These are phyloP conservation scores for Neoboletus subvelutipes DNA, from an alignment of 768 basidiomycete species.

Conservation along the genomic window DNA sequence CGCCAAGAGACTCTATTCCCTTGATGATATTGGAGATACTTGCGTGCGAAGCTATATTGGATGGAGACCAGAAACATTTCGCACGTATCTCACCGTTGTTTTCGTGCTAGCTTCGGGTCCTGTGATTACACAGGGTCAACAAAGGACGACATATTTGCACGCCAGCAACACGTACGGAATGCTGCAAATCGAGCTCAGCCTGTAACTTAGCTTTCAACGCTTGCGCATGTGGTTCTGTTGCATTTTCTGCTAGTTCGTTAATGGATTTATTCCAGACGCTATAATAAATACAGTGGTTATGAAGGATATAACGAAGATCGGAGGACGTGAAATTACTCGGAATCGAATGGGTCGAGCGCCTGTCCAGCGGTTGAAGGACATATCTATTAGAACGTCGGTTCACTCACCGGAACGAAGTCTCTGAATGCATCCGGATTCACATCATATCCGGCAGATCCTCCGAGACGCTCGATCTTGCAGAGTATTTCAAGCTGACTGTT, in stretches of 20 bases:
- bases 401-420: background rate
- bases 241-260: background rate
- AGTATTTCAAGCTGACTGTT: background rate
- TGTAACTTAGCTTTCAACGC: background rate
- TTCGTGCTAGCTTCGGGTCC: background rate
- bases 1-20: slow-evolving; percentile 4
- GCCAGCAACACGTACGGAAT: background rate
- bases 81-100: background rate
- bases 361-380: background rate
- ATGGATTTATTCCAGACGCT: slow-evolving; percentile 1
- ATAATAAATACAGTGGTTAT: background rate
- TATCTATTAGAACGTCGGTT: background rate
- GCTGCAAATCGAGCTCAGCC: slow-evolving; percentile 1
- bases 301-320: background rate
- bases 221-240: background rate
- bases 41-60: background rate
- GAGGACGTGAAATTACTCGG: background rate
- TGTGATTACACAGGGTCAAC: background rate
- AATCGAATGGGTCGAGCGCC: background rate
- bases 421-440: background rate
- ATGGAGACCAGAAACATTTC: background rate
- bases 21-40: background rate
- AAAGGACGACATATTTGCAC: background rate
- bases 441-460: background rate
- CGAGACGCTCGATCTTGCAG: slow-evolving; percentile 1